Evolutionary conservation across 2,329 filamentous ascomycete species (phyloP).

Genomic region (Trichoderma gracile): DNA sequence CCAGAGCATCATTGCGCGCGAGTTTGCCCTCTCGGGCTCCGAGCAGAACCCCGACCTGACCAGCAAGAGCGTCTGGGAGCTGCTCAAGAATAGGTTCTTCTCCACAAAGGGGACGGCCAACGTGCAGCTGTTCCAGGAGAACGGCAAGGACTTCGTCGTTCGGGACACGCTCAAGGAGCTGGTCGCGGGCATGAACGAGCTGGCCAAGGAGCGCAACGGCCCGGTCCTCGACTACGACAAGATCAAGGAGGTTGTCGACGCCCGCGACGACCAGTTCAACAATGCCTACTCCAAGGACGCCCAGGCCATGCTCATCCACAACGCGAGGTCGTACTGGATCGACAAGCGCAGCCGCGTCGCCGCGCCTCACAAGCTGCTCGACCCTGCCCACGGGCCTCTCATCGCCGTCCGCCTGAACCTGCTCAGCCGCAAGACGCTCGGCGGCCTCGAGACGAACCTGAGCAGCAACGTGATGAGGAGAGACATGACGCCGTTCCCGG

Average conservation of each 20-base stretch:
- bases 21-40: constrained; percentile 63
- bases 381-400: constrained; percentile 57
- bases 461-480: constrained; percentile 56
- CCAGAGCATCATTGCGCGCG: constrained; percentile 59
- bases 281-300: constrained; percentile 61
- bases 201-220: constrained; percentile 49
- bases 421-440: constrained; percentile 61
- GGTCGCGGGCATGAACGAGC: constrained; percentile 59
- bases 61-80: constrained; percentile 55
- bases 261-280: constrained; percentile 56
- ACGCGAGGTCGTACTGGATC: constrained; percentile 57
- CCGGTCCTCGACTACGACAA: constrained; percentile 48
- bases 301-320: constrained; percentile 62
- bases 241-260: constrained; percentile 51
- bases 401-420: constrained; percentile 63
- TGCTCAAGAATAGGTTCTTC: constrained; percentile 51
- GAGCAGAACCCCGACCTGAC: constrained; percentile 65
- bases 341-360: constrained; percentile 55
- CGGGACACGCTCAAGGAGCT: constrained; percentile 57
- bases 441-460: constrained; percentile 61
- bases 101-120: constrained; percentile 52
- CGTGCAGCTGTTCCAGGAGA: constrained; percentile 60
- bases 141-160: constrained; percentile 61
- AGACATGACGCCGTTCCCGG: constrained; percentile 51
- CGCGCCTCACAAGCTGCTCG: constrained; percentile 54